Evolutionary conservation across 371 early-diverging fungal species (phyloP).

Genomic region (Mortierella sp.): DNA sequence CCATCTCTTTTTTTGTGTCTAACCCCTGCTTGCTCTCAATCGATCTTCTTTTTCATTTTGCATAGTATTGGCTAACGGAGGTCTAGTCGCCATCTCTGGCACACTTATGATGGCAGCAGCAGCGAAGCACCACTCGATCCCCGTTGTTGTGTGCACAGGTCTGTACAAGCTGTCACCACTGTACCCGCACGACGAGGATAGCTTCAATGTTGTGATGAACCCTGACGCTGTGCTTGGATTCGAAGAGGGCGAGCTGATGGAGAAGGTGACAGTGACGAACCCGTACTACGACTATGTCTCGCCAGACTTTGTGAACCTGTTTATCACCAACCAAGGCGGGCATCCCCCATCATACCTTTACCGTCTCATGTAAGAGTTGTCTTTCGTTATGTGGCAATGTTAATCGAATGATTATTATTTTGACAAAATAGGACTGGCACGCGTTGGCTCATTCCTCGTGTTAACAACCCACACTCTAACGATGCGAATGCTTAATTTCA

Average conservation of each 20-base stretch:
- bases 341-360: slow-evolving; percentile 85
- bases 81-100: slow-evolving; percentile 88
- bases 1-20: background rate
- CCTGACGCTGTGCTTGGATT: slow-evolving; percentile 89
- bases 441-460: background rate
- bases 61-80: slow-evolving; percentile 94
- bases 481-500: background rate
- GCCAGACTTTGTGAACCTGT: slow-evolving; percentile 90
- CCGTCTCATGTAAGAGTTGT: slow-evolving; percentile 73
- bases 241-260: slow-evolving; percentile 85
- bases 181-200: slow-evolving; percentile 91
- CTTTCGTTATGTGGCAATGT: background rate
- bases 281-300: slow-evolving; percentile 94
- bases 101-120: slow-evolving; percentile 89
- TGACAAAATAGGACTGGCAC: background rate
- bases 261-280: slow-evolving; percentile 84
- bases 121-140: slow-evolving; percentile 94
- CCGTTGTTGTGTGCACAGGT: slow-evolving; percentile 11
- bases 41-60: slow-evolving; percentile 6
- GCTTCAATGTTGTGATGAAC: slow-evolving; percentile 80
- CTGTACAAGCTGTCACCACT: slow-evolving; percentile 61
- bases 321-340: slow-evolving; percentile 91
- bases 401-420: background rate
- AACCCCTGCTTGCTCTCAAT: background rate
- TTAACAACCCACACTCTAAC: background rate